A percentile compares a stretch with the other conserved stretches of the same genome.
These are phyloP conservation scores for Neurospora sp. DNA, from an alignment of 495 filamentous ascomycete genomes.

Conservation along the genomic window DNA sequence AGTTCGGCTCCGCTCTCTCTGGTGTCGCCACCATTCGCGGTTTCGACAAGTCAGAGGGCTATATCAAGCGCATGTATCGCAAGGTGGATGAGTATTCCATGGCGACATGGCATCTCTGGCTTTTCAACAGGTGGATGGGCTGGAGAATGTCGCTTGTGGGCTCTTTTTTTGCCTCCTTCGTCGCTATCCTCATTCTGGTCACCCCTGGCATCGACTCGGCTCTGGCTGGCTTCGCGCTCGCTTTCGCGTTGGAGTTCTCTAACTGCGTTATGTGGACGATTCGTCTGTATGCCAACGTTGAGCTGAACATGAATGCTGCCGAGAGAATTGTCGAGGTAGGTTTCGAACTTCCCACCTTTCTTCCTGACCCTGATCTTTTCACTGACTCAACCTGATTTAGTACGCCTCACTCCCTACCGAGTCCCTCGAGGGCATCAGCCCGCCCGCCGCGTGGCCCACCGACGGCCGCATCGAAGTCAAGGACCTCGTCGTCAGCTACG, in stretches of 20 bases:
- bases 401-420: conserved; percentile 67
- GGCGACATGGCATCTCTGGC: conserved; percentile 56
- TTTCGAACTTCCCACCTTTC: not conserved
- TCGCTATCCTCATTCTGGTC: conserved; percentile 54
- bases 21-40: conserved; percentile 70
- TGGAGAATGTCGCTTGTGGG: conserved; percentile 63
- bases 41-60: conserved; percentile 53
- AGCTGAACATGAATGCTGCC: conserved; percentile 76
- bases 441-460: conserved; percentile 72
- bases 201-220: conserved; percentile 57
- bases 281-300: conserved; percentile 52
- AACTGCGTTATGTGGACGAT: conserved; percentile 48
- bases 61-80: conserved; percentile 54
- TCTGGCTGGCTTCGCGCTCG: conserved; percentile 69
- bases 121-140: conserved; percentile 66
- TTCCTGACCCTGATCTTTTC: not conserved
- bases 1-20: conserved; percentile 57
- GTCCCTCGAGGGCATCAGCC: conserved; percentile 44
- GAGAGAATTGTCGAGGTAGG: conserved; percentile 64
- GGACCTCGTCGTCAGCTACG: conserved; percentile 66
- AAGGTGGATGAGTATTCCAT: conserved; percentile 55
- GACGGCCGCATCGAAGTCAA: conserved; percentile 65
- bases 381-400: not conserved
- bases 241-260: conserved; percentile 47
- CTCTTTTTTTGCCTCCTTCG: conserved; percentile 55